Conservation (phyloP, 192 early-diverging fungal species). For the Geranomyces michiganensis region DNA sequence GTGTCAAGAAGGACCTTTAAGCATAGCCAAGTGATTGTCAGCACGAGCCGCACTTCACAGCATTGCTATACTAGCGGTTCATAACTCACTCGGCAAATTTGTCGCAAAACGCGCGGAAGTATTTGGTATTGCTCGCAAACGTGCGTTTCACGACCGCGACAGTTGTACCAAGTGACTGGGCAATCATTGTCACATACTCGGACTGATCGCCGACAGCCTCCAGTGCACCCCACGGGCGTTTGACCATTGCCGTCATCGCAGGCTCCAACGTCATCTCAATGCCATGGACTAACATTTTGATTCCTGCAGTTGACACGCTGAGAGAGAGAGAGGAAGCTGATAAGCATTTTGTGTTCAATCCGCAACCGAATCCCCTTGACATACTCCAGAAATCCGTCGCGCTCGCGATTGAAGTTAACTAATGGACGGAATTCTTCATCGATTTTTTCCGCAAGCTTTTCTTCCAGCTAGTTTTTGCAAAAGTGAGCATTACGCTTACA, state of each 20-base stretch:
- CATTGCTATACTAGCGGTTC: neutral
- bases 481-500: slow-evolving; percentile 6
- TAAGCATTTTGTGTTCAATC: neutral
- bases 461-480: slow-evolving; percentile 69
- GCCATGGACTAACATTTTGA: slow-evolving; percentile 68
- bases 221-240: slow-evolving; percentile 77
- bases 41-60: neutral
- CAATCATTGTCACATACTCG: slow-evolving; percentile 74
- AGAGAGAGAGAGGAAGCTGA: neutral
- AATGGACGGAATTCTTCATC: slow-evolving; percentile 66
- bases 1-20: slow-evolving; percentile 68
- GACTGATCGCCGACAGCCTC: slow-evolving; percentile 95
- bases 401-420: slow-evolving; percentile 75
- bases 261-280: slow-evolving; percentile 72
- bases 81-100: slow-evolving; percentile 81
- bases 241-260: slow-evolving; percentile 71
- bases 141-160: slow-evolving; percentile 62
- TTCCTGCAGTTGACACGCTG: slow-evolving; percentile 60
- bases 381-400: slow-evolving; percentile 79
- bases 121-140: slow-evolving; percentile 69
- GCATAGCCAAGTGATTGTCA: neutral
- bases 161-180: slow-evolving; percentile 56
- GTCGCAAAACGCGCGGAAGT: slow-evolving; percentile 89
- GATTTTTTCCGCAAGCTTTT: slow-evolving; percentile 84
- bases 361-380: neutral